Percentiles rank a stretch among this genome's conserved stretches.
Conservation (phyloP, 2,329 filamentous ascomycete genomes). For the Emydomyces testavorans region DNA sequence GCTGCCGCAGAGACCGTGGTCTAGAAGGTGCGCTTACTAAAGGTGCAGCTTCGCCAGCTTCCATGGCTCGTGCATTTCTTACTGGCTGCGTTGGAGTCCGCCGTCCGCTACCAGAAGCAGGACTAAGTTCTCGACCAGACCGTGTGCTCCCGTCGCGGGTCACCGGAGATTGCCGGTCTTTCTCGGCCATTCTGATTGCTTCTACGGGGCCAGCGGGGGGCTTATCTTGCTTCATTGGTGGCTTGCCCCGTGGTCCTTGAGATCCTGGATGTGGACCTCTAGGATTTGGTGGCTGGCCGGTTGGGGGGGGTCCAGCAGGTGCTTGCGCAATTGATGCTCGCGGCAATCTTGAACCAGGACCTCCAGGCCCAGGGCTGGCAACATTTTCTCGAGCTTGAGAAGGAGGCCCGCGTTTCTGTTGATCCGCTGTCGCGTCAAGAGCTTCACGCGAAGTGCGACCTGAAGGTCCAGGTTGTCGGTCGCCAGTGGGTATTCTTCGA, state of each 20-base stretch:
- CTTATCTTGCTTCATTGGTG: constrained; percentile 38
- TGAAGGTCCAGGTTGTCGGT: constrained; percentile 31
- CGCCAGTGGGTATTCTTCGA: constrained; percentile 33
- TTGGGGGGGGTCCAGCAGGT: constrained; percentile 52
- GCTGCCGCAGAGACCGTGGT: constrained; percentile 46
- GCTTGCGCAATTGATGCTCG: constrained; percentile 48
- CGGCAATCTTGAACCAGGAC: constrained; percentile 44
- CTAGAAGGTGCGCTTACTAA: constrained; percentile 34
- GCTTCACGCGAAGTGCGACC: constrained; percentile 36
- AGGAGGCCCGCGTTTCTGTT: constrained; percentile 29
- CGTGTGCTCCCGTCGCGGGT: constrained; percentile 31
- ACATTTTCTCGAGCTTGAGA: constrained; percentile 34
- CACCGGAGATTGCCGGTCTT: constrained; percentile 38
- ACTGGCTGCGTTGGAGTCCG: constrained; percentile 50
- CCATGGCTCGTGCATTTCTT: constrained; percentile 34
- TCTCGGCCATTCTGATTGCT: constrained; percentile 37
- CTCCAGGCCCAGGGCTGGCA: constrained; percentile 26
- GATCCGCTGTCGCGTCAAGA: constrained; percentile 29
- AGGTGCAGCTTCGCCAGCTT: constrained; percentile 37
- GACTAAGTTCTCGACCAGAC: constrained; percentile 37
- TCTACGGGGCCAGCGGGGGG: constrained; percentile 35
- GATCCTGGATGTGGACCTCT: constrained; percentile 35
- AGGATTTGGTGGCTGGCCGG: constrained; percentile 52
- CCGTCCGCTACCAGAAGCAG: constrained; percentile 45
- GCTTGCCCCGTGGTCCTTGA: constrained; percentile 21